Evolutionary conservation across 768 basidiomycete genomes (phyloP).

Genomic region (Plicaturopsis crispa): DNA sequence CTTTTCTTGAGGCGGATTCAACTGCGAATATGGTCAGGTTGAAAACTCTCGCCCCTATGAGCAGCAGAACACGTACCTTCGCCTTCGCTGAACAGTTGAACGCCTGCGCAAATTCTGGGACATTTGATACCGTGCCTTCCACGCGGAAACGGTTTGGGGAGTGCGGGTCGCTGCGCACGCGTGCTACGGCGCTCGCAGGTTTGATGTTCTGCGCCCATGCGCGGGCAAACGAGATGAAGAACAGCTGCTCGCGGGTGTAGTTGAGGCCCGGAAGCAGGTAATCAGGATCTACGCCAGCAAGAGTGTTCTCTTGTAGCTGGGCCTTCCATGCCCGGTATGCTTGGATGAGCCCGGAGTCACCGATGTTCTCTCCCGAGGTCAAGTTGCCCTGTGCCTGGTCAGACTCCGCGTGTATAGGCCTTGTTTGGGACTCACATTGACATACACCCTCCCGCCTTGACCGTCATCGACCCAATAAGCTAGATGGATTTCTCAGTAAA

Average conservation of each 20-base stretch:
- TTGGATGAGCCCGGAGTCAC: slow-evolving; percentile 78
- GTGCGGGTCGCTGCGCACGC: slow-evolving; percentile 84
- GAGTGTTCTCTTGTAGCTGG: slow-evolving; percentile 53
- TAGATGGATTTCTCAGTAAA: slow-evolving; percentile 16
- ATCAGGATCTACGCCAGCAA: slow-evolving; percentile 55
- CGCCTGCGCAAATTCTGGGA: slow-evolving; percentile 81
- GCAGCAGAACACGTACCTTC: slow-evolving; percentile 43
- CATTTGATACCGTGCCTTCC: slow-evolving; percentile 81
- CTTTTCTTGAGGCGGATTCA: slow-evolving; percentile 77
- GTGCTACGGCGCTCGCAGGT: slow-evolving; percentile 69
- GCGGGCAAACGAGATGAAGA: slow-evolving; percentile 86
- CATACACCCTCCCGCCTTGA: slow-evolving; percentile 73
- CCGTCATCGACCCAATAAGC: slow-evolving; percentile 82
- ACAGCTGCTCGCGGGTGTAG: slow-evolving; percentile 82
- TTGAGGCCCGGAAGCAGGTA: slow-evolving; percentile 76
- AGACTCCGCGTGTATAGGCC: too few relatives aligned
- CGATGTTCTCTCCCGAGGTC: slow-evolving; percentile 92
- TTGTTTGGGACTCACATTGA: slow-evolving; percentile 52
- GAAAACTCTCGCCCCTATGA: background rate
- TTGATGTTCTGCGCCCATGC: slow-evolving; percentile 85
- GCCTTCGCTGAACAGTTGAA: slow-evolving; percentile 75
- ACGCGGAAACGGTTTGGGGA: slow-evolving; percentile 75
- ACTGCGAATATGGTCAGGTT: slow-evolving; percentile 26
- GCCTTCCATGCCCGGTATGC: slow-evolving; percentile 89
- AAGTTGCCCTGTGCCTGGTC: slow-evolving; percentile 73